Conservation (phyloP, 164 flowering plant genomes). For the Taxillus chinensis region DNA sequence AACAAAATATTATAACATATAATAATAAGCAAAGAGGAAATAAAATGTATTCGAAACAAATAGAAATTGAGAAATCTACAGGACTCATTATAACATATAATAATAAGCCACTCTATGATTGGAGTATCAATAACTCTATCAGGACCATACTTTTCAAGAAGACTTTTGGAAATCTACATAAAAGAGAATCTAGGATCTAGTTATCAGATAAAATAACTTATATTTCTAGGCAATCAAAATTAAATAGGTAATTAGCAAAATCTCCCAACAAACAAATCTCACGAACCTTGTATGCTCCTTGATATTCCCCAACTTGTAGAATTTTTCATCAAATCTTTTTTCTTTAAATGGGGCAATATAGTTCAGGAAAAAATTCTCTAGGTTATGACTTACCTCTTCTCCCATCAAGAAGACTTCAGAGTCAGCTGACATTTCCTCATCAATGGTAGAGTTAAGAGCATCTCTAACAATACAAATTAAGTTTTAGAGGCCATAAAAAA, state of each 20-base stretch:
- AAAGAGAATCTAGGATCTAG: slow-evolving; percentile 1
- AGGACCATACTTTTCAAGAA: slow-evolving; percentile 90
- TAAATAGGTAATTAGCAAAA: too few relatives aligned
- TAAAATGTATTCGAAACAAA: too few relatives aligned
- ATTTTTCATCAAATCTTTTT: not conserved
- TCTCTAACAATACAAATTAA: slow-evolving; percentile 56
- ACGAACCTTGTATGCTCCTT: slow-evolving; percentile 99
- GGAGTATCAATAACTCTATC: slow-evolving; percentile 94
- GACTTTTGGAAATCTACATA: slow-evolving; percentile 69
- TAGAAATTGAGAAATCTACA: too few relatives aligned
- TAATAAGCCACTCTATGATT: slow-evolving; percentile 98
- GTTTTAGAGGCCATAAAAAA: too few relatives aligned
- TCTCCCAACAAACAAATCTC: too few relatives aligned
- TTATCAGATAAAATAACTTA: not conserved
- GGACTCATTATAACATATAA: too few relatives aligned
- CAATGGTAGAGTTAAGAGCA: slow-evolving; percentile 56
- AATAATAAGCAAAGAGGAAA: too few relatives aligned
- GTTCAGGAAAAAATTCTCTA: not conserved
- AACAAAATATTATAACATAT: not conserved
- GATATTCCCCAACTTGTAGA: slow-evolving; percentile 94
- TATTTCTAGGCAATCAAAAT: not conserved
- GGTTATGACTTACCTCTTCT: slow-evolving; percentile 51
- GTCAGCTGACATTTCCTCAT: slow-evolving; percentile 67
- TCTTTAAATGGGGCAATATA: slow-evolving; percentile 1
- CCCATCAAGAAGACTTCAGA: slow-evolving; percentile 70